Evolutionary conservation across 257 asterid species (phyloP).

Genomic region (Nicotiana paniculata): DNA sequence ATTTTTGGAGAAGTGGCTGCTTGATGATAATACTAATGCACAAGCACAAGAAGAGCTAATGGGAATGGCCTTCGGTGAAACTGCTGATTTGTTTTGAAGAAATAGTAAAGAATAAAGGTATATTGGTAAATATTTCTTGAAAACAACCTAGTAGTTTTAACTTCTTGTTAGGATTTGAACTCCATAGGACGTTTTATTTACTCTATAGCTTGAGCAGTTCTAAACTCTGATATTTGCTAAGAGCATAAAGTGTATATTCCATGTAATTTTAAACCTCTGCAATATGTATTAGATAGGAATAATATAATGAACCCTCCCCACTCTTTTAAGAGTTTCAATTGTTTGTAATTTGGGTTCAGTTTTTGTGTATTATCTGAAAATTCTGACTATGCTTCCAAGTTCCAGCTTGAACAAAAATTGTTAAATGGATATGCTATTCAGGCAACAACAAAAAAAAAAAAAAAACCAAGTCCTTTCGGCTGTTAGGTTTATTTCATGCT

Average conservation of each 20-base stretch:
- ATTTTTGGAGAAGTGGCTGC: slow-evolving; percentile 74
- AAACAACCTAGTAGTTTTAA: slow-evolving; percentile 1
- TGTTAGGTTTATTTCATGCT: not conserved
- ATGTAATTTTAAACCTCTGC: not conserved
- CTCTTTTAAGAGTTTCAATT: slow-evolving; percentile 3
- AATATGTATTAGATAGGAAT: slow-evolving; percentile 1
- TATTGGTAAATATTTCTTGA: not conserved
- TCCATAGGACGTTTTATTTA: not conserved
- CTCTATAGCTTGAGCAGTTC: not conserved
- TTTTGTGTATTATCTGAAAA: not conserved
- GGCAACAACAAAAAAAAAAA: not conserved
- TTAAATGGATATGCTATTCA: not conserved
- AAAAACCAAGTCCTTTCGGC: not conserved
- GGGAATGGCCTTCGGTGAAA: slow-evolving; percentile 49
- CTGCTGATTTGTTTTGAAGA: slow-evolving; percentile 74
- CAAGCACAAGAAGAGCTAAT: slow-evolving; percentile 53
- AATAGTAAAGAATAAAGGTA: not conserved
- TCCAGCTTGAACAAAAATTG: not conserved
- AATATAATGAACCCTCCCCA: not conserved
- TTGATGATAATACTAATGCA: slow-evolving; percentile 55
- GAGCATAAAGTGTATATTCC: slow-evolving; percentile 2
- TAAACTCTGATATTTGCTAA: slow-evolving; percentile 8
- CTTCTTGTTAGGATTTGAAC: not conserved
- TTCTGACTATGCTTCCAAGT: not conserved
- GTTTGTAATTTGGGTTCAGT: not conserved